Conservation (phyloP, 2,329 filamentous ascomycete genomes). For the Colletotrichum chrysophilum region DNA sequence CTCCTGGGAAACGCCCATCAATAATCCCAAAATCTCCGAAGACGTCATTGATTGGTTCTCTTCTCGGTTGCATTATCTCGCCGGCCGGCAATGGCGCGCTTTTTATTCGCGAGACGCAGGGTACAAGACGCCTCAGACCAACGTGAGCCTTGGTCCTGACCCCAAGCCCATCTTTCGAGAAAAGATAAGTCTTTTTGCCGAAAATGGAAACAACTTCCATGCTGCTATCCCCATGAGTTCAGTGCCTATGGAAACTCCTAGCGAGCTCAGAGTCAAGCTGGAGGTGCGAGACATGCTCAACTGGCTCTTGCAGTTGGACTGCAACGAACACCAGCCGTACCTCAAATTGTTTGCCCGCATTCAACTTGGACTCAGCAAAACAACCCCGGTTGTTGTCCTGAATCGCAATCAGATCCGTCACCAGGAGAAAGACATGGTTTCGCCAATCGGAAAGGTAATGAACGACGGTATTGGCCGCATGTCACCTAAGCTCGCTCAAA, state of each 20-base stretch:
- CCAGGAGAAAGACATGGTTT: slow-evolving; percentile 40
- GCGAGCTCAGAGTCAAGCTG: slow-evolving; percentile 34
- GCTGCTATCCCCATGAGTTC: slow-evolving; percentile 21
- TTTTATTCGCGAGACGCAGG: slow-evolving; percentile 45
- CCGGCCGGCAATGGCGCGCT: slow-evolving; percentile 51
- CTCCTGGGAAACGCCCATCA: slow-evolving; percentile 34
- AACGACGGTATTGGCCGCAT: slow-evolving; percentile 72
- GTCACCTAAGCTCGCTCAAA: slow-evolving; percentile 62
- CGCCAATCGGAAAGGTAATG: slow-evolving; percentile 54
- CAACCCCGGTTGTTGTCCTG: slow-evolving; percentile 50
- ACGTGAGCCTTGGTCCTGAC: slow-evolving; percentile 28
- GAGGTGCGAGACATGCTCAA: slow-evolving; percentile 48
- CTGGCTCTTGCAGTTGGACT: slow-evolving; percentile 54
- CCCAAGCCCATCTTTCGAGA: slow-evolving; percentile 32
- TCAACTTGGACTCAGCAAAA: slow-evolving; percentile 58
- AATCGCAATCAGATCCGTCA: slow-evolving; percentile 50
- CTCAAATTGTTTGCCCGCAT: slow-evolving; percentile 66
- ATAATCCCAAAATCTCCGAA: not conserved
- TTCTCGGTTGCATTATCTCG: slow-evolving; percentile 42
- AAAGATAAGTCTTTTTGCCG: slow-evolving; percentile 53
- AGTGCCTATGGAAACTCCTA: not conserved
- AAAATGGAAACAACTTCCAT: slow-evolving; percentile 50
- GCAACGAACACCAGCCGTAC: slow-evolving; percentile 50
- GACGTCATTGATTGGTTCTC: slow-evolving; percentile 43
- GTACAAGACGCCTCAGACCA: slow-evolving; percentile 34